phyloP scores from a whole-genome alignment of 352 stramenopile genomes.

The Pythium diclinum region DNA sequence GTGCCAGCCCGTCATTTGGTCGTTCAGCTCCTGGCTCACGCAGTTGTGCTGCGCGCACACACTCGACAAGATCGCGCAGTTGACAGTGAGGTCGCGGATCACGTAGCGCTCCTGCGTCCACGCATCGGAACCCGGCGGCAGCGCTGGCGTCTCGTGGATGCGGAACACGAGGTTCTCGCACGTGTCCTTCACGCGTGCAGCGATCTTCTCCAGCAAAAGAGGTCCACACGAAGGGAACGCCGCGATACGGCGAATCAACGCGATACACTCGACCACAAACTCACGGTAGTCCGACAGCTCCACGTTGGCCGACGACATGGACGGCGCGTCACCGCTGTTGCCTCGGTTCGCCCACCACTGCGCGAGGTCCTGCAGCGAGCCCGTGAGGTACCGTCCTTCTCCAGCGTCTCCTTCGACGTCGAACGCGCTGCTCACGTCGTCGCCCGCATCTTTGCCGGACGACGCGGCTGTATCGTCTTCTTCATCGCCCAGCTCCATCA shows the following conservation, averaged over 20 bases:
- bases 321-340: conserved; percentile 23
- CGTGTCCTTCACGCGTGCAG: conserved; percentile 19
- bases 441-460: conserved; percentile 34
- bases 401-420: conserved; percentile 33
- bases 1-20: conserved; percentile 29
- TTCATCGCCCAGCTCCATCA: conserved; percentile 62
- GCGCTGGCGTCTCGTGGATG: conserved; percentile 20
- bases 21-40: conserved; percentile 25
- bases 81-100: conserved; percentile 30
- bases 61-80: conserved; percentile 30
- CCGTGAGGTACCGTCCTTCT: conserved; percentile 39
- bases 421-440: conserved; percentile 30
- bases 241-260: conserved; percentile 30
- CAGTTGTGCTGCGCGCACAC: conserved; percentile 33
- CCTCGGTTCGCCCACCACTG: conserved; percentile 51
- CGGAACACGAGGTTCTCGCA: conserved; percentile 23
- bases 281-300: conserved; percentile 33
- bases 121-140: conserved; percentile 17
- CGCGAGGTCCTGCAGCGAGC: conserved; percentile 66
- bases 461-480: conserved; percentile 17
- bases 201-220: conserved; percentile 21
- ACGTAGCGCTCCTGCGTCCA: conserved; percentile 26
- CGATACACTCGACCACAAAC: conserved; percentile 36
- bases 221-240: conserved; percentile 27
- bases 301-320: conserved; percentile 37